Evolutionary conservation across 1,139 yeast genomes (phyloP), one percentile per base, ranked within the genome.

Genomic region (Suzukiozyma palmioleophila): DNA sequence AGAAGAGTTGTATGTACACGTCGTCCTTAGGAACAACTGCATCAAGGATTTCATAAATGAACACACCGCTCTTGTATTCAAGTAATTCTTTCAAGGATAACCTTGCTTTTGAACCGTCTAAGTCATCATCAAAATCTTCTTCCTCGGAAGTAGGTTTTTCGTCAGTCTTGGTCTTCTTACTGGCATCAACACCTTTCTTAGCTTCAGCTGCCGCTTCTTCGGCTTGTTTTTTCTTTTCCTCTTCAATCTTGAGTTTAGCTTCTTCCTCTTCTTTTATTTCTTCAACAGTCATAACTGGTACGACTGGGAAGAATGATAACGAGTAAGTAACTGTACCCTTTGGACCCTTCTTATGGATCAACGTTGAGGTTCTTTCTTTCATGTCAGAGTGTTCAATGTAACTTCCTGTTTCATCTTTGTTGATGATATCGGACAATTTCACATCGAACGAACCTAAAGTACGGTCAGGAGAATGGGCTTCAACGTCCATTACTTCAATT

Each of bases 401-500:
- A 44, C 77, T 73, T 12, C 86, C 88, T 41, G 73, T 69, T 42
- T 81, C 84, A 48, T 85, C 76, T 56, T 77, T 81, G 47, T 76
- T 74, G 54, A 92, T 80, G 51, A 87, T 66, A 26, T 82, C 86
- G 42, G 73, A 68, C 45, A 87, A 66, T 50, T 79, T 77, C 21
- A 92, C 68, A 52, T 82, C 84, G 61, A 84, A 83, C 11, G 83
- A 75, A 39, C 99, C 98, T 42, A 92, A 74, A 8, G 95, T 77
- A 57, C 97, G 79, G 60, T 94, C 98, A 32, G 80, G 78, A 16
- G 84, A 78, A 42, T 69, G 74, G 43, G 74, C 73, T 62, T 90
- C 95, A 35, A 84, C 85, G 63, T 90, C 97, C 96, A 92, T 86
- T 9, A 81, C 95, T 60, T 92, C 97, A 40, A 94, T 59, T 2